phyloP scores from a whole-genome alignment of 2,329 filamentous ascomycete genomes.

The Hypoxylon rubiginosum region DNA sequence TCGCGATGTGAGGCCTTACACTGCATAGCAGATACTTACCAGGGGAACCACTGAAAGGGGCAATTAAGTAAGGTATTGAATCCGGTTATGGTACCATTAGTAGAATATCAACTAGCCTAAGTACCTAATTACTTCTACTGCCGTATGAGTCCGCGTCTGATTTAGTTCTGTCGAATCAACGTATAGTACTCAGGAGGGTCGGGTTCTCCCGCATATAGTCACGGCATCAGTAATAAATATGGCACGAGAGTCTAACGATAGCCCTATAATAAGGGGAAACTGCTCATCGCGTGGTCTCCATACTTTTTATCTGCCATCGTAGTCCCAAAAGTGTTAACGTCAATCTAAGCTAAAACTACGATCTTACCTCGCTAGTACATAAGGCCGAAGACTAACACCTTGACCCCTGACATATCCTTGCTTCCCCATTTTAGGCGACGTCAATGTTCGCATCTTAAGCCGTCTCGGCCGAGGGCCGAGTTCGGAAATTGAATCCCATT shows the following conservation, averaged over 20 bases:
- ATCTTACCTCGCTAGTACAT: slow-evolving; percentile 12
- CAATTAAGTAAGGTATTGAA: neutral
- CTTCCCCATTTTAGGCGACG: too few species aligned
- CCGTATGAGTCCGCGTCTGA: neutral
- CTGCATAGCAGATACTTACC: neutral
- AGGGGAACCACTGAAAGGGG: neutral
- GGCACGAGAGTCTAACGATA: slow-evolving; percentile 14
- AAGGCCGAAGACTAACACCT: neutral
- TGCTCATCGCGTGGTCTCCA: neutral
- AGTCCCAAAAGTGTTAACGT: too few species aligned
- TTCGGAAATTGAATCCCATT: too few species aligned
- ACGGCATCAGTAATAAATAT: slow-evolving; percentile 19
- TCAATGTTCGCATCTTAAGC: too few species aligned
- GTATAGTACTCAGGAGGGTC: slow-evolving; percentile 7
- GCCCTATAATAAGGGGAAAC: neutral
- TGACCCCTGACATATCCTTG: too few species aligned
- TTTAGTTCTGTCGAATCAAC: neutral
- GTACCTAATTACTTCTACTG: neutral
- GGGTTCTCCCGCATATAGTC: slow-evolving; percentile 21
- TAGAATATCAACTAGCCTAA: neutral
- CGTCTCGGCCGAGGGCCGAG: too few species aligned
- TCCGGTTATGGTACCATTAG: neutral
- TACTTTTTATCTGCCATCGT: too few species aligned
- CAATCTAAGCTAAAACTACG: slow-evolving; percentile 9
- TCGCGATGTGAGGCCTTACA: neutral